These are phyloP conservation scores for Podila epicladia DNA, from an alignment of 192 early-diverging fungal genomes.

Conservation along the genomic window DNA sequence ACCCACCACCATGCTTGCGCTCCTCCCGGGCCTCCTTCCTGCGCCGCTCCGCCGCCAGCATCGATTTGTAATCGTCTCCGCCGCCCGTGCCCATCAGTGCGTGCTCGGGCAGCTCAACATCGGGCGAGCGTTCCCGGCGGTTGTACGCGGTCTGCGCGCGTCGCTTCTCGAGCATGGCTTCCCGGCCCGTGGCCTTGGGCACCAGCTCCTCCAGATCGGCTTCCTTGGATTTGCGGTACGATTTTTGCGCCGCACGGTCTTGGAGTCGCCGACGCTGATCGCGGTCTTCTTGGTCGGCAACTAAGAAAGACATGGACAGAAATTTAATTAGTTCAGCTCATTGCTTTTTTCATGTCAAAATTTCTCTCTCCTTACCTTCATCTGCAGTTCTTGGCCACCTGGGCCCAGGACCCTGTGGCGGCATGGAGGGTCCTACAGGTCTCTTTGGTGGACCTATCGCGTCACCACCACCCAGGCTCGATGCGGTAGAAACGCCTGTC, in stretches of 20 bases:
- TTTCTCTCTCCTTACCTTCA: constrained; percentile 15
- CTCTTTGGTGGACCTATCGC: constrained; percentile 18
- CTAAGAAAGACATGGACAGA: constrained; percentile 9
- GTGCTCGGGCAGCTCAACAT: constrained; percentile 68
- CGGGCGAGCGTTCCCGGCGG: constrained; percentile 67
- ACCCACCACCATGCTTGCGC: background rate
- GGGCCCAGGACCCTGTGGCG: constrained; percentile 14
- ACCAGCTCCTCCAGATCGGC: constrained; percentile 70
- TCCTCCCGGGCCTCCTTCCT: constrained; percentile 30
- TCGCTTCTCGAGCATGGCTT: constrained; percentile 71
- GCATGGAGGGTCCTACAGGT: constrained; percentile 20
- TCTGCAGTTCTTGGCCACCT: constrained; percentile 34
- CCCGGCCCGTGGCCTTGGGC: constrained; percentile 71
- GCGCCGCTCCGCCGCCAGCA: constrained; percentile 30
- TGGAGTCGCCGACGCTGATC: constrained; percentile 39
- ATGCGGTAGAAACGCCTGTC: constrained; percentile 26
- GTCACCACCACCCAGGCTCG: constrained; percentile 12
- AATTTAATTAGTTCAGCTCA: background rate
- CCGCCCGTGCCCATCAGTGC: constrained; percentile 68
- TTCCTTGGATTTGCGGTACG: constrained; percentile 60
- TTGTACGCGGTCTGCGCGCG: constrained; percentile 68
- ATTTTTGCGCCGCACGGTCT: constrained; percentile 53
- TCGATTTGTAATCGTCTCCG: constrained; percentile 57
- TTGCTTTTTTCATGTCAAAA: background rate
- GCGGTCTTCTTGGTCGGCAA: constrained; percentile 60